phyloP scores from a whole-genome alignment of 1,284 basidiomycete genomes.

The Trichosporon asahii region DNA sequence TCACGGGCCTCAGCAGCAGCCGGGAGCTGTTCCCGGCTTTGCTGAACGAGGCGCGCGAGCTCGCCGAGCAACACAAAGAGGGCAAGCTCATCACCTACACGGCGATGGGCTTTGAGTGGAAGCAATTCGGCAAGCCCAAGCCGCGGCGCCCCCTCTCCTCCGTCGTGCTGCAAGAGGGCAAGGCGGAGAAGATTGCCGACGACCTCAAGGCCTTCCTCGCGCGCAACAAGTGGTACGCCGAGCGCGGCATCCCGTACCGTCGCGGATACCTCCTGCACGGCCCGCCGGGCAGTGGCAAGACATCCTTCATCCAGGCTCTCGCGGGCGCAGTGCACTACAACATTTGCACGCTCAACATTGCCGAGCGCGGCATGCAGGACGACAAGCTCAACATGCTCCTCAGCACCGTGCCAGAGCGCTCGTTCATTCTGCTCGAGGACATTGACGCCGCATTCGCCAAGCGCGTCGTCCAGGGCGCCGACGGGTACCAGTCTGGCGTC shows the following conservation, averaged over 20 bases:
- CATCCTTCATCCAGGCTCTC: slow-evolving; percentile 95
- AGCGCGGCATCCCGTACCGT: slow-evolving; percentile 95
- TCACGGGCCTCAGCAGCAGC: slow-evolving; percentile 87
- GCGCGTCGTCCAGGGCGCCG: slow-evolving; percentile 79
- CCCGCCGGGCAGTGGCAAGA: slow-evolving; percentile 96
- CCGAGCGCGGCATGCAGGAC: slow-evolving; percentile 92
- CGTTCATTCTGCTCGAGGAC: slow-evolving; percentile 92
- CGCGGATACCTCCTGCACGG: slow-evolving; percentile 93
- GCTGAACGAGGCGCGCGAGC: slow-evolving; percentile 79
- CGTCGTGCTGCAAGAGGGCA: slow-evolving; percentile 83
- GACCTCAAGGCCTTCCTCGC: slow-evolving; percentile 81
- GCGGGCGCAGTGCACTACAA: slow-evolving; percentile 91
- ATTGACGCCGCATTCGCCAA: slow-evolving; percentile 97
- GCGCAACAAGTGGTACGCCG: slow-evolving; percentile 90
- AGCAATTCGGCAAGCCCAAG: slow-evolving; percentile 88
- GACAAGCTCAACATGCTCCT: slow-evolving; percentile 94
- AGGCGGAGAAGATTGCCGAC: slow-evolving; percentile 71
- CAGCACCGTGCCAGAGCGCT: slow-evolving; percentile 87
- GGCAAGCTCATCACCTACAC: slow-evolving; percentile 96
- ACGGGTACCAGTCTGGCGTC: slow-evolving; percentile 91
- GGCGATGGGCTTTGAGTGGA: slow-evolving; percentile 95
- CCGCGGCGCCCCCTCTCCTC: slow-evolving; percentile 81
- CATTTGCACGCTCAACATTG: slow-evolving; percentile 93
- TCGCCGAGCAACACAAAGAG: slow-evolving; percentile 80
- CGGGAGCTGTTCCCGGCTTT: slow-evolving; percentile 75